Evolutionary conservation across 495 filamentous ascomycete genomes (phyloP).

Genomic region (Friedmanniomyces simplex): DNA sequence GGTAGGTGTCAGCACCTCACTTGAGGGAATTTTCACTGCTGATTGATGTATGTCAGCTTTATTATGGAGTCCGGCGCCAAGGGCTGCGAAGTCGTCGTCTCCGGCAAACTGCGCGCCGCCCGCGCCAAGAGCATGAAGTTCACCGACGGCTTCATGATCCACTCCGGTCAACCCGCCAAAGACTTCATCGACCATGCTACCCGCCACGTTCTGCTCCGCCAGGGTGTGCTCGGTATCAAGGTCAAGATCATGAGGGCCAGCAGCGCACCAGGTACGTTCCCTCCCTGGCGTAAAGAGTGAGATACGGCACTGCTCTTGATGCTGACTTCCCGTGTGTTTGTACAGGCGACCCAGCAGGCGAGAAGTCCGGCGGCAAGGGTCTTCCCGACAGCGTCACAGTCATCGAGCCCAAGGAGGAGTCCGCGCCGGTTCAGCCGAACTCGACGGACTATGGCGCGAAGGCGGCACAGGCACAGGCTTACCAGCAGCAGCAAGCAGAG

Average conservation of each 20-base stretch:
- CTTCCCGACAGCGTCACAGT: constrained; percentile 97
- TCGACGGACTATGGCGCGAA: constrained; percentile 98
- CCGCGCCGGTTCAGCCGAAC: constrained; percentile 81
- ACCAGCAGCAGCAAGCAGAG: constrained; percentile 62
- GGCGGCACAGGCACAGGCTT: constrained; percentile 76
- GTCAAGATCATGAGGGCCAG: constrained; percentile 99
- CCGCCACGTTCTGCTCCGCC: constrained; percentile 97
- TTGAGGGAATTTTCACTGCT: too few species aligned
- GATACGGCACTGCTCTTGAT: too few species aligned
- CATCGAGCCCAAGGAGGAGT: constrained; percentile 99
- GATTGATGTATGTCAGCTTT: too few species aligned
- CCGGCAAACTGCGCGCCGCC: constrained; percentile 95
- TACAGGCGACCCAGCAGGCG: constrained; percentile 54
- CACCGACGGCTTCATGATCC: constrained; percentile 99
- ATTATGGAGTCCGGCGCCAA: constrained; percentile 99
- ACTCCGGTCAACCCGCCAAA: constrained; percentile 98
- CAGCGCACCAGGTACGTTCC: constrained; percentile 9
- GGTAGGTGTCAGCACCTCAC: constrained; percentile 29
- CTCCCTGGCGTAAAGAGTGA: too few species aligned
- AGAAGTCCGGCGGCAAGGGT: constrained; percentile 94
- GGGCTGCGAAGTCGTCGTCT: constrained; percentile 98
- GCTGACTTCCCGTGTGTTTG: too few species aligned
- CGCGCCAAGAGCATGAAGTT: constrained; percentile 99
- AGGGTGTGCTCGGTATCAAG: constrained; percentile 99
- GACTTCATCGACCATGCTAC: constrained; percentile 99